These are phyloP conservation scores for Diplosphaera chodatii DNA, from an alignment of 139 green algal genomes.

Conservation along the genomic window DNA sequence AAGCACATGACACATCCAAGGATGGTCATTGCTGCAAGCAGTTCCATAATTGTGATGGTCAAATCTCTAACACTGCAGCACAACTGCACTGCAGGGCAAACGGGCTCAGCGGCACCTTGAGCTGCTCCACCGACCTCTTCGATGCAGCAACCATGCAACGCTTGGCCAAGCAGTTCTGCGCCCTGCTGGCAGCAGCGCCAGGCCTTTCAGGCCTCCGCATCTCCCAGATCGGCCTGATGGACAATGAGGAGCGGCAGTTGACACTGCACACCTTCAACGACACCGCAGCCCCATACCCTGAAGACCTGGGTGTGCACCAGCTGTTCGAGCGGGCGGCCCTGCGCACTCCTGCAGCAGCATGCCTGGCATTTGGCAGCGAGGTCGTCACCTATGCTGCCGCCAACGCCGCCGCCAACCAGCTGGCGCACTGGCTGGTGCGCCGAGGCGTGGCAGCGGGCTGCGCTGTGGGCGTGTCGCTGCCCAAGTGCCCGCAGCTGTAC, in stretches of 20 bases:
- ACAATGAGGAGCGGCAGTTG: neutral
- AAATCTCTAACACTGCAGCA: too few relatives aligned
- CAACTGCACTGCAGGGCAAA: neutral
- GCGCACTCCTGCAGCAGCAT: conserved; percentile 5
- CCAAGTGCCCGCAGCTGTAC: conserved; percentile 34
- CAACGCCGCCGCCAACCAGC: conserved; percentile 20
- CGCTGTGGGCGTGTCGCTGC: conserved; percentile 33
- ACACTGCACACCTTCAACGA: conserved; percentile 1
- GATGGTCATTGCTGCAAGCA: too few relatives aligned
- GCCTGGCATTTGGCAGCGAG: conserved; percentile 6
- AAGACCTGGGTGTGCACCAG: conserved; percentile 7
- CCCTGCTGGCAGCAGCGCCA: neutral
- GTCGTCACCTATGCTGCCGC: conserved; percentile 13
- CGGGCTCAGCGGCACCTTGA: neutral
- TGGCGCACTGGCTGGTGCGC: conserved; percentile 21
- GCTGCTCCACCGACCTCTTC: neutral
- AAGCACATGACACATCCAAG: too few relatives aligned
- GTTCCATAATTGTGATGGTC: too few relatives aligned
- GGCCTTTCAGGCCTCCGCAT: neutral
- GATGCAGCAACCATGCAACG: neutral
- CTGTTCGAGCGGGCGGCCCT: conserved; percentile 18
- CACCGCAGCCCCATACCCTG: conserved; percentile 1
- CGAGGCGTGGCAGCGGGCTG: conserved; percentile 11
- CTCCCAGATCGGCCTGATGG: neutral
- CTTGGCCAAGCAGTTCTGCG: neutral